Evolutionary conservation across 73 alveolate species (phyloP), one percentile per base, ranked within the genome.

Genomic region (Paramecium biaurelia): DNA sequence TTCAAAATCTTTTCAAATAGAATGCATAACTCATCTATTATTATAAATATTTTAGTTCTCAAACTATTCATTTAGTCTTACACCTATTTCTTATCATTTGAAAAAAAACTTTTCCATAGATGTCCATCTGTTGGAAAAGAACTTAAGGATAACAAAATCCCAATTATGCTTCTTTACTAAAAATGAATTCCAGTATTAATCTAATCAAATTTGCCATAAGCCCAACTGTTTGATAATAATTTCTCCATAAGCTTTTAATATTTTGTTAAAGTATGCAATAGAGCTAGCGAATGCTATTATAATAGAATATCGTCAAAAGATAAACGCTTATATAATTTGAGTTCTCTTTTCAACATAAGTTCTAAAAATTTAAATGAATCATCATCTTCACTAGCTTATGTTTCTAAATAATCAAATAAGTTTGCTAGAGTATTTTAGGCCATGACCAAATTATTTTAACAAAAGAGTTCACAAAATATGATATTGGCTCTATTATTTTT

Each of bases 201-300:
- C 7, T 12, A 32, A 35, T 37, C 24, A 18, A 72, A 72, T 18
- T 72, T 72, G 9, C 86, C 59, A 35, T 4, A 72, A 0, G 86
- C 86, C 86, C 86, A 72, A 34, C 86, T 72, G 21, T 72, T 72
- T 35, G n/a, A 34, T 72, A 72, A 15, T 38, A 72, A 18, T 5
- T 14, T 9, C 14, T 72, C 26, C 58, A 37, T 35, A 0, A 72
- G 32, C n/a, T 72, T 72, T 35, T 34, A 20, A 15, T 72, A 72
- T 35, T 72, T 2, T 2, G 20, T 49, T 5, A 72, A 30, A 12
- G 1, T 21, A 12, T 30, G 57, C 7, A 72, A 12, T 10, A 72
- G 45, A 34, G 18, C 18, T 15, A 72, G n/a, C 5, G 86, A 32
- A 28, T 72, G 58, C n/a, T 12, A n/a, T 72, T 72, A 42, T 23